These are phyloP conservation scores for Paradendryphiella salina DNA, from an alignment of 2,329 filamentous ascomycete species.

Conservation along the genomic window DNA sequence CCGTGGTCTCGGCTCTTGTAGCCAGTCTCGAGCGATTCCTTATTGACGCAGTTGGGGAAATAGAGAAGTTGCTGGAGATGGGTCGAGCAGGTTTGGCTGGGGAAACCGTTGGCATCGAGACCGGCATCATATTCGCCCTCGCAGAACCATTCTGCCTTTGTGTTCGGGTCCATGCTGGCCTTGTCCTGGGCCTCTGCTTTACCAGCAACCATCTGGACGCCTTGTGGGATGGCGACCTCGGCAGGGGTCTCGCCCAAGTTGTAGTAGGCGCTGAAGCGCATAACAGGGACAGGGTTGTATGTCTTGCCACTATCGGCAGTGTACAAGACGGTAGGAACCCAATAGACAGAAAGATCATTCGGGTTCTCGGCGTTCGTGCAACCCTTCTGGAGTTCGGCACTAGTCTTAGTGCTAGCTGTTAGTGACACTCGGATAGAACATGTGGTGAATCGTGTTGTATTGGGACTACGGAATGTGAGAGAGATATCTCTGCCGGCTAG, in stretches of 20 bases:
- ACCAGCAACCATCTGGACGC: constrained; percentile 51
- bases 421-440: too few species aligned
- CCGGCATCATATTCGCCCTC: constrained; percentile 23
- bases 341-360: constrained; percentile 55
- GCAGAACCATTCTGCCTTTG: constrained; percentile 36
- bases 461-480: too few species aligned
- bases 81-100: constrained; percentile 47
- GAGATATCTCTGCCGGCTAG: too few species aligned
- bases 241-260: constrained; percentile 48
- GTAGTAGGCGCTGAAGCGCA: constrained; percentile 55
- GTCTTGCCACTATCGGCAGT: constrained; percentile 42
- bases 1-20: constrained; percentile 41
- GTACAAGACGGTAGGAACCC: constrained; percentile 51
- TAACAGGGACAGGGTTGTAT: constrained; percentile 38
- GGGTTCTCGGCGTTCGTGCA: constrained; percentile 54
- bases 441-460: too few species aligned
- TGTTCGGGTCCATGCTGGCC: constrained; percentile 26
- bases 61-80: constrained; percentile 52
- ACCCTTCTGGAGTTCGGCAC: constrained; percentile 48
- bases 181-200: constrained; percentile 42
- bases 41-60: constrained; percentile 53
- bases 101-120: constrained; percentile 36
- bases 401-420: constrained; percentile 47
- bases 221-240: constrained; percentile 52
- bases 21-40: constrained; percentile 38